Conservation (phyloP, 2,329 filamentous ascomycete species). For the Lecanicillium sp. region DNA sequence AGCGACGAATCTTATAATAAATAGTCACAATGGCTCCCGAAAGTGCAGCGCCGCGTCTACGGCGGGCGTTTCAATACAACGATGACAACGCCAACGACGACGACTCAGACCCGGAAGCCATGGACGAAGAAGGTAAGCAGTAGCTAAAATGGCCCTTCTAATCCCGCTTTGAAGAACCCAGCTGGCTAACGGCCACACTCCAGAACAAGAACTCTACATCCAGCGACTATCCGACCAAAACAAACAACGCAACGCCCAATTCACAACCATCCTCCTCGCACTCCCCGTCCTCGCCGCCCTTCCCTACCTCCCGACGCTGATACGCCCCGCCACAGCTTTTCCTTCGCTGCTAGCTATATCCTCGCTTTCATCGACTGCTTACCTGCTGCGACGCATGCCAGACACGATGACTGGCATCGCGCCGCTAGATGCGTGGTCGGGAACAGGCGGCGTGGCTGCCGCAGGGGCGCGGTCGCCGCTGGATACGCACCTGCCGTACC, state of each 20-base stretch:
- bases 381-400: conserved; percentile 48
- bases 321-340: conserved; percentile 27
- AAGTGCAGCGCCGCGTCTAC: conserved; percentile 12
- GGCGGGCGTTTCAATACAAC: conserved; percentile 24
- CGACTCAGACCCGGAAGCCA: conserved; percentile 11
- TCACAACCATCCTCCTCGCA: conserved; percentile 16
- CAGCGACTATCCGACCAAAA: conserved; percentile 5
- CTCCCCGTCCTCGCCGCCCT: conserved; percentile 50
- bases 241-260: conserved; percentile 1
- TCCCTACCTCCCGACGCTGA: conserved; percentile 38
- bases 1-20: no score
- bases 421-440: conserved; percentile 35
- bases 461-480: conserved; percentile 33
- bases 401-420: conserved; percentile 45
- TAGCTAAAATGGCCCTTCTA: background rate
- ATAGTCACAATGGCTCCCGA: conserved; percentile 17
- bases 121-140: conserved; percentile 8
- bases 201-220: conserved; percentile 10
- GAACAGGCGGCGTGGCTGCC: conserved; percentile 14
- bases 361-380: conserved; percentile 54
- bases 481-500: conserved; percentile 46
- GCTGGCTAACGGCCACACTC: background rate
- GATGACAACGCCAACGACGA: conserved; percentile 13
- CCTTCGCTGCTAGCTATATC: conserved; percentile 51
- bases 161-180: background rate